Base-by-base conservation (phyloP, 305 asterid genomes). In the Rubia peregrina region DNA sequence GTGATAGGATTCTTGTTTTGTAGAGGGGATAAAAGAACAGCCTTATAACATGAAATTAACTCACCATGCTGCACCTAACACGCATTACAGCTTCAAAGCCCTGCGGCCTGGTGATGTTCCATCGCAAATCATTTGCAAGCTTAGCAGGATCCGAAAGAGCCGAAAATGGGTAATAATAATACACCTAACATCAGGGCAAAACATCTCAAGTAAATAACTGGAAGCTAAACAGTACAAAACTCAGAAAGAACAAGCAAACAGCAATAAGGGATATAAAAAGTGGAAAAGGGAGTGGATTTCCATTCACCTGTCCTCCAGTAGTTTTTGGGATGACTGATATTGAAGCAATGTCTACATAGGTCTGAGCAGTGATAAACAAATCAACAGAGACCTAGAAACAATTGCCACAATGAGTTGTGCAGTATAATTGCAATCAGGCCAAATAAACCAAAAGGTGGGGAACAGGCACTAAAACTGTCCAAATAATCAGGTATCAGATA, bases 61-160 rank as follows among this genome's bases (percentile, higher is more conserved):
- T 75, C 78, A 90, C 99, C 95, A 88, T 90, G 87, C 99, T 95
- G 90, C 99, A 90, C 80, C 99, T 89, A 73, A 95, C 97, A 80
- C 99, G 99, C 99, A 95, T 95, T 73, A 95, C 99, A 13, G 99
- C 97, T 81, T 95, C 99, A 78, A 88, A 89, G 71, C 98, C 99
- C 85, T 95, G 98, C 33, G 98, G 97, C 85, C 99, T 90, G 19
- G 92, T 85, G 79, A 95, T 90, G 76, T 95, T 95, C 99, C 99
- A 95, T 59, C 99, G 96, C 55, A 95, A 97, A 85, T 95, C 99
- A 83, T 95, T 95, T 85, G 83, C 88, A 60, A 95, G 95, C 85
- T 95, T 95, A 70, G 99, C 85, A 71, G 97, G 78, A 84, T 95
- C 99, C 71, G 97, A 90, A 70, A 87, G 82, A 74, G 96, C 98